phyloP scores from a whole-genome alignment of 805 yeast species.

The Pichia insulana region DNA sequence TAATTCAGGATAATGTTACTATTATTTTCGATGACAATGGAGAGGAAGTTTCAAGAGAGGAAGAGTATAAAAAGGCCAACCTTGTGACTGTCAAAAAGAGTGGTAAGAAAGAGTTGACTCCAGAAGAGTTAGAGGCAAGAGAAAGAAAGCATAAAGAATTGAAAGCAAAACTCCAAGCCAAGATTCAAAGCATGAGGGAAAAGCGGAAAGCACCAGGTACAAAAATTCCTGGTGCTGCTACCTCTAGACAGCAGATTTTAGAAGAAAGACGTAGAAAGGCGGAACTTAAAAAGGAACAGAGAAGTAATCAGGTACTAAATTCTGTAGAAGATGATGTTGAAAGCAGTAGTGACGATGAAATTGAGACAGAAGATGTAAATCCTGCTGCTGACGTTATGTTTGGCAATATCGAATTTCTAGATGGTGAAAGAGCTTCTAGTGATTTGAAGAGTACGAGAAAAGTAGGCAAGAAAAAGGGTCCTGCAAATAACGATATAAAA shows the following conservation, averaged over 20 bases:
- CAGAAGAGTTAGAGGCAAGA: conserved; percentile 42
- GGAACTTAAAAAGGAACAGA: conserved; percentile 29
- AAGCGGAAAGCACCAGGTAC: conserved; percentile 91
- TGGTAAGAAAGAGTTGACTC: conserved; percentile 26
- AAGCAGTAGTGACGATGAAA: conserved; percentile 33
- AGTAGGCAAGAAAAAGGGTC: conserved; percentile 64
- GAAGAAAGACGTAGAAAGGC: conserved; percentile 51
- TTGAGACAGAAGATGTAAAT: conserved; percentile 21
- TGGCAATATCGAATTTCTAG: conserved; percentile 74
- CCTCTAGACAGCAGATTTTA: conserved; percentile 71
- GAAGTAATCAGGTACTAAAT: conserved; percentile 11
- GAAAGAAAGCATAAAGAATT: conserved; percentile 55
- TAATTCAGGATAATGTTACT: conserved; percentile 15
- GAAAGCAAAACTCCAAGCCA: conserved; percentile 69
- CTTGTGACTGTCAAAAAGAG: conserved; percentile 4
- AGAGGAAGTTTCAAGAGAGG: conserved; percentile 31
- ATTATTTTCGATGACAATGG: conserved; percentile 70
- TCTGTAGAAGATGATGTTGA: conserved; percentile 26
- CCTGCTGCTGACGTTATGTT: conserved; percentile 45
- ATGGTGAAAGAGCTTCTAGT: conserved; percentile 71
- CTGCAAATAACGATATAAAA: conserved; percentile 73
- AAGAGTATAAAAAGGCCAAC: conserved; percentile 3
- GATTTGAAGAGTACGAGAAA: conserved; percentile 55
- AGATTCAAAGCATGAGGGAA: conserved; percentile 60
- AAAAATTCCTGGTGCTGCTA: conserved; percentile 69